Base-by-base conservation (phyloP, 2,329 filamentous ascomycete species). In the Tympanopsis confertula region DNA sequence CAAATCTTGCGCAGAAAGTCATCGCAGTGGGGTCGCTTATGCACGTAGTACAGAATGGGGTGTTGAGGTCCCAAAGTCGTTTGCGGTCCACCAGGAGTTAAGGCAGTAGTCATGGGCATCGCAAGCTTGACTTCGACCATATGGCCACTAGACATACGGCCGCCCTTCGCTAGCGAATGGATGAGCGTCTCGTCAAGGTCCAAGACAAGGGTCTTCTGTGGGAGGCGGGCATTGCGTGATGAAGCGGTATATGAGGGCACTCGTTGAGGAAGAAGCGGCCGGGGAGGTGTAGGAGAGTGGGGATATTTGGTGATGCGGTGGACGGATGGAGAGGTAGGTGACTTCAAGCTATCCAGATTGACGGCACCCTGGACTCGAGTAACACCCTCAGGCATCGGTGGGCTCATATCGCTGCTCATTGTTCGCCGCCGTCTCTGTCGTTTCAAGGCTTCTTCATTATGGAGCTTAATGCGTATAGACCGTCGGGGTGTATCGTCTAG, bases 171-270 rank as follows among this genome's bases (percentile, higher is more conserved):
- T 57, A 85, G 74, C 44, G 78, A 83, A 56, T 86, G 81, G 44
- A 86, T 86, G 42, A 86, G 60, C 1, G 81, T 86, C 54, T 86
- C 81, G 50, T 86, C 81, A 12, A 86, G 69, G 52, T 86, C 81
- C 36, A 86, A 65, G 40, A 86, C 77, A 37, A 86, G 57, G 0
- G 81, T 86, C 59, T 86, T 86, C 50, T 80, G 77, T 18, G 68
- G 66, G 12, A 63, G 50, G 35, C 47, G 50, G 12, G 48, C 42
- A 51, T 50, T 39, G 46, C 58, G 44, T 47, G 56, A 49, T n/a
- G 57, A 44, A n/a, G 61, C 55, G 13, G 69, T 67, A 52, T 82
- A 83, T 3, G 78, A 82, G 32, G 78, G 76, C 47, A 81, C 72
- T 38, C 78, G 70, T 39, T 69, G 66, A 20, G 81, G 80, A 20